Base-by-base conservation (phyloP, 805 yeast genomes). In the Saccharomycopsis microspora region DNA sequence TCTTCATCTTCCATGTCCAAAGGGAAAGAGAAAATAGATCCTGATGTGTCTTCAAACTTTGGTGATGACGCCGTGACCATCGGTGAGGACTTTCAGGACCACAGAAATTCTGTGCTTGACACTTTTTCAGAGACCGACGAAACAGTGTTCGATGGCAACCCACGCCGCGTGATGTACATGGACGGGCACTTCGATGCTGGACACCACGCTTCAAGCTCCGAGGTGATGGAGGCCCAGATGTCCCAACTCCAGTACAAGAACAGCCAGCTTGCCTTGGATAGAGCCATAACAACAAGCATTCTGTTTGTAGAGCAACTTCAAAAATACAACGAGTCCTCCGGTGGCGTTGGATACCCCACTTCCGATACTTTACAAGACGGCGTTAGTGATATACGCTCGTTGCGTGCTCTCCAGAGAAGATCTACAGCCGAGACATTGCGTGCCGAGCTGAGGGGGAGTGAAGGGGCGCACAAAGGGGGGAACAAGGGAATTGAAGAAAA, bases 171-270 rank as follows among this genome's bases (percentile, higher is more conserved):
- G 19, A 42, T 42, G 40, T 51, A 51, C 41, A n/a, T 11, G 30
- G 19, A 42, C 36, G 45, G 8, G 4, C 19, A 43, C 30, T 10
- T 11, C 11, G 30, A 49, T 56, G 19, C 19, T 19, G 19, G 19
- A 19, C 19, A 19, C 19, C 19, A 19, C 19, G 19, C 19, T 19
- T 19, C 19, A 19, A 19, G 19, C 19, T 19, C 19, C 19, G 44
- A 57, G 61, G 3, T 46, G 53, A 28, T 62, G 64, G 5, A 60
- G 62, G 32, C 82, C 1, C 82, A 87, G 45, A 60, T 82, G 33
- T 77, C 80, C 50, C 96, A 89, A 59, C 64, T 82, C 48, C 83
- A 77, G 52, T 90, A 84, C 61, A 86, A 86, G 59, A 80, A 81
- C 56, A 80, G 81, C 65, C 74, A 83, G 47, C 66, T 77, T 0